Conservation (phyloP, 1,139 yeast species). For the Yamadazyma triangularis region DNA sequence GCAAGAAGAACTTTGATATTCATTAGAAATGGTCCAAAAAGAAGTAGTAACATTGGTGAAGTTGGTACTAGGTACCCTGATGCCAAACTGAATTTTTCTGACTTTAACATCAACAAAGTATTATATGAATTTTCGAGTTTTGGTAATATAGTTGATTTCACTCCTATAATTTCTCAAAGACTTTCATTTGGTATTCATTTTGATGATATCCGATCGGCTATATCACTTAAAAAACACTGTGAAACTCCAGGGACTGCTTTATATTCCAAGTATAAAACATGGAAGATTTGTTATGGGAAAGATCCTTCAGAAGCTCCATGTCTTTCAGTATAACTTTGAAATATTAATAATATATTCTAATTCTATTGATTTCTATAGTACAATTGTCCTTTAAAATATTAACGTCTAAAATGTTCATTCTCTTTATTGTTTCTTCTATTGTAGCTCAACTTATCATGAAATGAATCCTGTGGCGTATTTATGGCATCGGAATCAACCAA, state of each 20-base stretch:
- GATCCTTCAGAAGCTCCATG: conserved; percentile 60
- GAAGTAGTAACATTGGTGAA: conserved; percentile 12
- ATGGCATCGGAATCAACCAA: conserved; percentile 33
- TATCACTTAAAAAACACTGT: conserved; percentile 52
- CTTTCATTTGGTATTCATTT: conserved; percentile 61
- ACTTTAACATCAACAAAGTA: conserved; percentile 28
- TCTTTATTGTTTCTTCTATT: too few relatives aligned
- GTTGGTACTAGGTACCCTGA: conserved; percentile 21
- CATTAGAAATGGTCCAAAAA: conserved; percentile 22
- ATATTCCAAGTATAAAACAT: conserved; percentile 46
- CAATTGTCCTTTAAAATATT: too few relatives aligned
- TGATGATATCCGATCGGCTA: conserved; percentile 59
- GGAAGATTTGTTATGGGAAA: conserved; percentile 65
- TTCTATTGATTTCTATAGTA: too few relatives aligned
- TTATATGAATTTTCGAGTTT: conserved; percentile 47
- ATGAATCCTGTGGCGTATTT: conserved; percentile 11
- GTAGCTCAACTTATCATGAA: too few relatives aligned
- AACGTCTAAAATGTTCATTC: too few relatives aligned
- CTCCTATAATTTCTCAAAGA: conserved; percentile 64
- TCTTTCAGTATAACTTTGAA: conserved; percentile 1
- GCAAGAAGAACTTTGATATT: conserved; percentile 35
- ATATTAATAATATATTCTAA: too few relatives aligned
- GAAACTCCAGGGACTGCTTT: conserved; percentile 32
- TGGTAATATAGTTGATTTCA: conserved; percentile 61
- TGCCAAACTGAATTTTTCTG: conserved; percentile 28